Evolutionary conservation across 2,329 filamentous ascomycete genomes (phyloP).

Genomic region (Colletotrichum higginsianum): DNA sequence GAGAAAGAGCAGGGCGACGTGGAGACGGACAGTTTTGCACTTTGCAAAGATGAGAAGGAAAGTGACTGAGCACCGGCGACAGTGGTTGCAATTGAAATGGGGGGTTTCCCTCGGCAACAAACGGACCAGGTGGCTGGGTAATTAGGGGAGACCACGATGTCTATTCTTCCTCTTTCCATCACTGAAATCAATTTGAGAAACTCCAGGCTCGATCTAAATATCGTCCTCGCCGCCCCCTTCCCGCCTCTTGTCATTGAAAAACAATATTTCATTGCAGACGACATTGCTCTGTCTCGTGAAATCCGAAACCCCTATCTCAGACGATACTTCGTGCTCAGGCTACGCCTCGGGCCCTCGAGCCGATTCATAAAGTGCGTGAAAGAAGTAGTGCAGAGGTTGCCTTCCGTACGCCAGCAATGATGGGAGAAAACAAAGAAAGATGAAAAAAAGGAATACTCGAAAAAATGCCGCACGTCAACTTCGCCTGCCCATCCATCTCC

Average conservation of each 20-base stretch:
- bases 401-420: conserved; percentile 1
- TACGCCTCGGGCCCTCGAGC: not conserved
- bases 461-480: not conserved
- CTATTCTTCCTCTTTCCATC: not conserved
- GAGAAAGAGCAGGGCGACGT: not conserved
- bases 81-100: too few relatives aligned
- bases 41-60: not conserved
- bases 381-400: not conserved
- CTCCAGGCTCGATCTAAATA: too few relatives aligned
- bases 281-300: not conserved
- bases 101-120: not conserved
- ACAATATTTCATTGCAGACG: too few relatives aligned
- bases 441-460: not conserved
- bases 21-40: not conserved
- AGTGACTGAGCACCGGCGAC: not conserved
- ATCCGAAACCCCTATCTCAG: not conserved
- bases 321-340: not conserved
- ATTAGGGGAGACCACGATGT: not conserved
- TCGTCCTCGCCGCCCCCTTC: too few relatives aligned
- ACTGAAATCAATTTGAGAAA: not conserved
- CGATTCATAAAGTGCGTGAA: not conserved
- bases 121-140: not conserved
- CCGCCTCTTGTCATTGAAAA: too few relatives aligned
- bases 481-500: not conserved
- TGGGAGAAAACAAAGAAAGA: not conserved